Evolutionary conservation across 192 early-diverging fungal genomes (phyloP), one percentile per base, ranked within the genome.

Genomic region (Mortierella alpina): DNA sequence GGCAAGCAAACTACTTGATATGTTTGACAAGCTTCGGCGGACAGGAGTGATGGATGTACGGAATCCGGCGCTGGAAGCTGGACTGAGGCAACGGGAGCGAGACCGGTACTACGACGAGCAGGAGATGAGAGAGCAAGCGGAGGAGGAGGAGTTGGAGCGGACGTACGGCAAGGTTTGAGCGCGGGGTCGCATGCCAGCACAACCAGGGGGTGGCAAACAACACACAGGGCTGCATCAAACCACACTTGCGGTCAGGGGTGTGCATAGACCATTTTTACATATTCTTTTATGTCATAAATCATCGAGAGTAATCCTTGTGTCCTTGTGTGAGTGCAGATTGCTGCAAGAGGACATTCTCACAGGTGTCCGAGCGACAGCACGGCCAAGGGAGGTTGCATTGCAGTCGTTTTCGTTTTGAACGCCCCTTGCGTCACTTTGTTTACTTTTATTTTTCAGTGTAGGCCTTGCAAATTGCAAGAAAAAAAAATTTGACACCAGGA

Each of bases 1-100:
- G 70, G 96, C 96, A 5, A 95, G 97, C 79, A 88, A 89, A 31
- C 74, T 99, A 75, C 92, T 98, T 86, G 96, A 96, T 1, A 86
- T 98, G 82, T 96, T 99, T 86, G 96, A 99, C 66, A 88, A 94
- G 68, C 84, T 98, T 46, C 95, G 98, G 64, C 92, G 92, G 67
- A 97, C 93, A 8, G 98, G 98, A 22, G 83, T 99, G 5, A 93
- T 99, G 68, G 88, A 95, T 82, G 91, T 92, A 2, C 90, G 88
- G 7, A 91, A 95, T 64, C 93, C 92, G 2, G 73, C 93, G 41
- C 86, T 88, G 46, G 84, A 88, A 14, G 92, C 92, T 13, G 77
- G 77, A 41, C 55, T 80, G 59, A 63, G 66, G 31, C 70, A 80
- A 59, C 52, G 77, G 41, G 77, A 80, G 49, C 59, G 57, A 18